A percentile compares a stretch with the other conserved stretches of the same genome.
Evolutionary conservation across 106 monocot genomes (phyloP).

Genomic region (Dactylorhiza incarnata): DNA sequence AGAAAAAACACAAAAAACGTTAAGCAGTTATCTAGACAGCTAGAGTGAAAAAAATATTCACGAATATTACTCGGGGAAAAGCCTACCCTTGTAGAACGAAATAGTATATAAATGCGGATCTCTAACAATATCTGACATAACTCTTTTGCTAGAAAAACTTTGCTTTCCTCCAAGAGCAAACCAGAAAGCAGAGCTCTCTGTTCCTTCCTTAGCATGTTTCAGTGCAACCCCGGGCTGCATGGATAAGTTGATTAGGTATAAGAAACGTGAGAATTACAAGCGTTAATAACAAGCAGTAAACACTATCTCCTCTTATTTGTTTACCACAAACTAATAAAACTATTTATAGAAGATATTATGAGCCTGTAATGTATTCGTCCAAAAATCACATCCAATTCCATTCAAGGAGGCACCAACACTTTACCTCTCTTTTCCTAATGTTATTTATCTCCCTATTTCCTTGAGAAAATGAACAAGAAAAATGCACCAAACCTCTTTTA

Average conservation of each 20-base stretch:
- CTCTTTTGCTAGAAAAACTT: constrained; percentile 56
- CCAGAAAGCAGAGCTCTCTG: constrained; percentile 98
- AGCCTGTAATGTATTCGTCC: no score
- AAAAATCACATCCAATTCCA: no score
- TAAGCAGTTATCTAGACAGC: not conserved
- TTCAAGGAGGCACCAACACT: no score
- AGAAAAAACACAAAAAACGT: not conserved
- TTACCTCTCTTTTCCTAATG: no score
- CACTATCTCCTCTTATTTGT: not conserved
- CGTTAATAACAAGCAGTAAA: not conserved
- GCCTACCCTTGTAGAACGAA: constrained; percentile 64
- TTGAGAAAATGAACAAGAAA: no score
- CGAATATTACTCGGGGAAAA: not conserved
- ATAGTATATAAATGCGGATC: constrained; percentile 93
- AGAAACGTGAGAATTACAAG: not conserved
- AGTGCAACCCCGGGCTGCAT: constrained; percentile 59
- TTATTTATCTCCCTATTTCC: no score
- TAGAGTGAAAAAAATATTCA: not conserved
- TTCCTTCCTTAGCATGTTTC: constrained; percentile 93
- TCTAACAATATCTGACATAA: constrained; percentile 55
- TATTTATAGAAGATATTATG: no score
- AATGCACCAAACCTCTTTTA: no score
- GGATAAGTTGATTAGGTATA: not conserved
- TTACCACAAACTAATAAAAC: not conserved
- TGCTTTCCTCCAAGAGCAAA: constrained; percentile 98